Conservation (phyloP, 768 basidiomycete genomes). For the Asterophora parasitica region DNA sequence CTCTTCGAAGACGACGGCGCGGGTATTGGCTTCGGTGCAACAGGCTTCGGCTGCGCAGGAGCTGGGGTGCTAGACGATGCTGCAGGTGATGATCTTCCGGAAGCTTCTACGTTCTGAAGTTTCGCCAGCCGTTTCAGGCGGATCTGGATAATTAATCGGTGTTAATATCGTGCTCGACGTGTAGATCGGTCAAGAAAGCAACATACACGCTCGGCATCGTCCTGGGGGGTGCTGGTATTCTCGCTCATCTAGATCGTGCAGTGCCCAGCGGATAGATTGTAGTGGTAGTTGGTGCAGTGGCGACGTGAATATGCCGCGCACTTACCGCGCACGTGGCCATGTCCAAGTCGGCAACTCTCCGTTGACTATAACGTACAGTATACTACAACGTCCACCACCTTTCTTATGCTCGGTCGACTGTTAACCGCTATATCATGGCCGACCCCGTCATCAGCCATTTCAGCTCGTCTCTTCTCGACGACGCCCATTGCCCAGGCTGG, state of each 20-base stretch:
- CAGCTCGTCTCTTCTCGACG: constrained; percentile 52
- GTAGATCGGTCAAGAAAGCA: not conserved
- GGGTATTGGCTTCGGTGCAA: constrained; percentile 34
- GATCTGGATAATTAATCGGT: constrained; percentile 51
- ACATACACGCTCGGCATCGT: constrained; percentile 78
- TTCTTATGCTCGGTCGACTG: constrained; percentile 8
- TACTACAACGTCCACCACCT: constrained; percentile 4
- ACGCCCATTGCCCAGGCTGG: constrained; percentile 48
- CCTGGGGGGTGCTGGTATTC: constrained; percentile 48
- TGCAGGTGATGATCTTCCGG: constrained; percentile 32
- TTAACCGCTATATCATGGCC: constrained; percentile 10
- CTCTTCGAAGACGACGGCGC: constrained; percentile 27
- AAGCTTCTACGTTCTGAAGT: constrained; percentile 46
- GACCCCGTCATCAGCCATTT: constrained; percentile 13
- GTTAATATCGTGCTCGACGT: not conserved
- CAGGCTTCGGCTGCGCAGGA: constrained; percentile 22
- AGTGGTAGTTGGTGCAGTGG: not conserved
- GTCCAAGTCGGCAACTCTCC: not conserved
- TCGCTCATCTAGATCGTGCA: constrained; percentile 29
- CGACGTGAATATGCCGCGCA: not conserved
- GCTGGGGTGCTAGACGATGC: constrained; percentile 27
- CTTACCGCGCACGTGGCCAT: constrained; percentile 12
- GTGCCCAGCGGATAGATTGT: constrained; percentile 5
- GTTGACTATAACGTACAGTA: not conserved
- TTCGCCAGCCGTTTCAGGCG: constrained; percentile 89